phyloP scores from a whole-genome alignment of 192 early-diverging fungal genomes.

The Paraglomus occultum region DNA sequence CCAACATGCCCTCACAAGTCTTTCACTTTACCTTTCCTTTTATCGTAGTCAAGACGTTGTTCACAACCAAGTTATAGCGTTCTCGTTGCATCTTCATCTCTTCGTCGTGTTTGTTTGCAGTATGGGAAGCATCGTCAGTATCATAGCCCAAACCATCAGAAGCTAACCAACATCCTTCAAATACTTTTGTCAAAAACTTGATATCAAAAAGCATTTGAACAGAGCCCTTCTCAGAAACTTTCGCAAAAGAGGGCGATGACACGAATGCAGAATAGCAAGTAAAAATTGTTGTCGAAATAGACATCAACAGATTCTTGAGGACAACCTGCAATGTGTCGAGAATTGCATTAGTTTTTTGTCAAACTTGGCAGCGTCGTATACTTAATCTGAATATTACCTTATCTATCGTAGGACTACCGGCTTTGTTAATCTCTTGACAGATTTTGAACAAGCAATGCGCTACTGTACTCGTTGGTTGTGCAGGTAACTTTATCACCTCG shows the following conservation, averaged over 20 bases:
- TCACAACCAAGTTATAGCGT: neutral
- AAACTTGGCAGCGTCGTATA: neutral
- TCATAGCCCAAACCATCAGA: neutral
- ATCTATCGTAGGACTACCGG: constrained; percentile 46
- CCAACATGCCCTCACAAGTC: neutral
- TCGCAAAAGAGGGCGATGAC: neutral
- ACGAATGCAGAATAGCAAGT: constrained; percentile 25
- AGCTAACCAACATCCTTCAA: constrained; percentile 35
- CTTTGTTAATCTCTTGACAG: constrained; percentile 44
- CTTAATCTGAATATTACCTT: constrained; percentile 35
- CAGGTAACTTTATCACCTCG: constrained; percentile 40
- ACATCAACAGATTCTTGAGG: constrained; percentile 23
- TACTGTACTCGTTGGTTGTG: constrained; percentile 41
- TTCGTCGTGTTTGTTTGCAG: constrained; percentile 10
- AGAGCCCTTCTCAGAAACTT: constrained; percentile 51
- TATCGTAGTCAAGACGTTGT: constrained; percentile 31
- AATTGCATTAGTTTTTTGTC: neutral
- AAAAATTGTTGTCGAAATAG: constrained; percentile 28
- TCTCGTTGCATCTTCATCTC: neutral
- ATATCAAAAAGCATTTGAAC: constrained; percentile 67
- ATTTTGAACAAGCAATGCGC: constrained; percentile 43
- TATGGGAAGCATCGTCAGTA: constrained; percentile 15
- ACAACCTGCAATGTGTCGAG: neutral
- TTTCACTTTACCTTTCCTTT: constrained; percentile 35
- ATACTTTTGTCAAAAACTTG: constrained; percentile 48